Base-by-base conservation (phyloP, 2,329 filamentous ascomycete species). In the Hypoxylon sp. region DNA sequence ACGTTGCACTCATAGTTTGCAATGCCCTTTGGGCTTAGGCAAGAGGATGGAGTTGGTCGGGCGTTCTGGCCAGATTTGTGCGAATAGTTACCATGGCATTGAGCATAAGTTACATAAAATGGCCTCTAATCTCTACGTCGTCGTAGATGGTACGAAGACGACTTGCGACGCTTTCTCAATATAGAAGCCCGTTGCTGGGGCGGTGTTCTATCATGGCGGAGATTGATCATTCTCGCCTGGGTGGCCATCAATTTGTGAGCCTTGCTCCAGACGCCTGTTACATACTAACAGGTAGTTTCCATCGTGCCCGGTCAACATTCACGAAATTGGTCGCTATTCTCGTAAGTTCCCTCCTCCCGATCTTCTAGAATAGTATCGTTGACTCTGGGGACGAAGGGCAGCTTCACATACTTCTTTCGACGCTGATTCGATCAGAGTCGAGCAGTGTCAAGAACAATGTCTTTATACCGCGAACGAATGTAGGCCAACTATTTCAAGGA, bases 41-140 rank as follows among this genome's bases (percentile, higher is more conserved):
- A 64, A 64, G 64, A 61, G 56, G 51, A 42, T 28, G 53, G 55
- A 49, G 61, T 55, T 55, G 65, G 22, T 61, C 44, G 51, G 73
- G 71, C 70, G 71, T 73, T 71, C 57, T 55, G 67, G 68, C 69
- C 67, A 71, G 68, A 71, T 50, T 55, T 67, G 45, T 65, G 68
- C 60, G 62, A 65, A 55, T 70, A 66, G 58, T 72, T 71, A 71
- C 65, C 49, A 70, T 68, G 68, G 64, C 61, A 67, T 65, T 66
- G 71, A 68, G 67, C 64, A 70, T 72, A 64, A 61, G 60, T 70
- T 71, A 72, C 70, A 64, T 74, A 74, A 71, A 70, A 69, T 52
- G 69, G 68, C 68, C 66, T 59, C 67, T 58, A 61, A 63, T 60
- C 63, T 69, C 64, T 65, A 64, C 60, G 64, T 58, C 58, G 64